Percentiles rank a stretch among this genome's conserved stretches.
Conservation (phyloP, 1,139 yeast species). For the Pichia sp. region DNA sequence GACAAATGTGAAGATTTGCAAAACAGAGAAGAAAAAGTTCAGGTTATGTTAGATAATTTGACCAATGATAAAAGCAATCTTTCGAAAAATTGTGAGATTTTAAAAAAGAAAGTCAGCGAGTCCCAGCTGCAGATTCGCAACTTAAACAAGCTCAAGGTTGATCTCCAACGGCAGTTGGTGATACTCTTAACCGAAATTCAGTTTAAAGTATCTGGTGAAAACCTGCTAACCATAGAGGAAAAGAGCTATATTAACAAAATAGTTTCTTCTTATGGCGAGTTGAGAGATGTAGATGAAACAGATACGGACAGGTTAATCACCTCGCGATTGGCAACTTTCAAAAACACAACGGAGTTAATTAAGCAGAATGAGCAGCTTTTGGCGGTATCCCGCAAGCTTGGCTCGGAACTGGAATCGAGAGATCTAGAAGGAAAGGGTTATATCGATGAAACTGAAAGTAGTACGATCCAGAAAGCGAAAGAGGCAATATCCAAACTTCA, state of each 20-base stretch:
- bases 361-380: conserved; percentile 69
- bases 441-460: conserved; percentile 39
- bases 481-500: conserved; percentile 68
- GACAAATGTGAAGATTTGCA: conserved; percentile 48
- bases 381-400: conserved; percentile 62
- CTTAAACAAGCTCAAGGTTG: conserved; percentile 56
- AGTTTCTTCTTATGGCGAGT: conserved; percentile 36
- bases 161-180: conserved; percentile 77
- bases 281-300: conserved; percentile 46
- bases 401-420: conserved; percentile 58
- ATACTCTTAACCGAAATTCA: conserved; percentile 65
- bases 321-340: conserved; percentile 68
- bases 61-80: conserved; percentile 40
- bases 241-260: conserved; percentile 24
- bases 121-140: conserved; percentile 38
- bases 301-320: conserved; percentile 73
- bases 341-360: conserved; percentile 62
- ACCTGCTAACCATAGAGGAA: conserved; percentile 30
- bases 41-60: conserved; percentile 43
- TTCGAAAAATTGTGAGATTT: conserved; percentile 30
- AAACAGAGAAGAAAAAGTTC: conserved; percentile 47
- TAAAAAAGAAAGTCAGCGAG: conserved; percentile 35
- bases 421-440: conserved; percentile 58
- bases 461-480: conserved; percentile 45
- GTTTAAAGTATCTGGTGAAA: conserved; percentile 43